phyloP scores from a whole-genome alignment of 2,329 filamentous ascomycete genomes.

The Pseudocercospora pini-densiflorae region DNA sequence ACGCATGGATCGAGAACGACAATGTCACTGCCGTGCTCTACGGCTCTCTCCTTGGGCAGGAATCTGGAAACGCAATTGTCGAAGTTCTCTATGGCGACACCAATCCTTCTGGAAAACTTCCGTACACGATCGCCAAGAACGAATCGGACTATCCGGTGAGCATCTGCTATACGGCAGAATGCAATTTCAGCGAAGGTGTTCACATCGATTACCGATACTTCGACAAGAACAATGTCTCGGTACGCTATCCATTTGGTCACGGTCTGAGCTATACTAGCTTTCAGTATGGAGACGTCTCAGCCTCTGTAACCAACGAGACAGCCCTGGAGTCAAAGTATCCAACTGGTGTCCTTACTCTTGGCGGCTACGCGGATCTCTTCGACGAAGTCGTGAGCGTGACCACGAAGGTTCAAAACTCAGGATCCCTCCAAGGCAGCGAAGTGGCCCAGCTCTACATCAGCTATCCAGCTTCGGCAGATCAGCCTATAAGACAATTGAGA shows the following conservation, averaged over 20 bases:
- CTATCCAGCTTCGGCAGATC: conserved; percentile 38
- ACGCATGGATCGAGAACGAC: conserved; percentile 36
- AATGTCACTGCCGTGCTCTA: conserved; percentile 40
- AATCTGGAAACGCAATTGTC: conserved; percentile 34
- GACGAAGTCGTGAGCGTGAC: conserved; percentile 62
- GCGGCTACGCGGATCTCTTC: conserved; percentile 61
- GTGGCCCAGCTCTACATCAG: conserved; percentile 60
- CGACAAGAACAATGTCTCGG: conserved; percentile 45
- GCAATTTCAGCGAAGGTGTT: conserved; percentile 45
- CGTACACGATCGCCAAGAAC: conserved; percentile 38
- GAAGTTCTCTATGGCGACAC: conserved; percentile 37
- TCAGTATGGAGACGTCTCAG: conserved; percentile 38
- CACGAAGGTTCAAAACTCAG: conserved; percentile 67
- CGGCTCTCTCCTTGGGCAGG: conserved; percentile 38
- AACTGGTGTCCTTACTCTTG: conserved; percentile 61
- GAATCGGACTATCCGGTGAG: conserved; percentile 59
- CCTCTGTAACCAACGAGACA: conserved; percentile 16
- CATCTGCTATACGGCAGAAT: conserved; percentile 59
- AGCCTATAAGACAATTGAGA: conserved; percentile 57
- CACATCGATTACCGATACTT: conserved; percentile 52
- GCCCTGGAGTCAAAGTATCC: conserved; percentile 20
- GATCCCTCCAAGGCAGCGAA: conserved; percentile 55
- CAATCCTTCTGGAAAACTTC: conserved; percentile 36
- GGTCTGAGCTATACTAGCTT: conserved; percentile 31
- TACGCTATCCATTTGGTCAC: conserved; percentile 50